Evolutionary conservation across 2,329 filamentous ascomycete species (phyloP), one percentile per base, ranked within the genome.

Genomic region (Aspergillus chevalieri): DNA sequence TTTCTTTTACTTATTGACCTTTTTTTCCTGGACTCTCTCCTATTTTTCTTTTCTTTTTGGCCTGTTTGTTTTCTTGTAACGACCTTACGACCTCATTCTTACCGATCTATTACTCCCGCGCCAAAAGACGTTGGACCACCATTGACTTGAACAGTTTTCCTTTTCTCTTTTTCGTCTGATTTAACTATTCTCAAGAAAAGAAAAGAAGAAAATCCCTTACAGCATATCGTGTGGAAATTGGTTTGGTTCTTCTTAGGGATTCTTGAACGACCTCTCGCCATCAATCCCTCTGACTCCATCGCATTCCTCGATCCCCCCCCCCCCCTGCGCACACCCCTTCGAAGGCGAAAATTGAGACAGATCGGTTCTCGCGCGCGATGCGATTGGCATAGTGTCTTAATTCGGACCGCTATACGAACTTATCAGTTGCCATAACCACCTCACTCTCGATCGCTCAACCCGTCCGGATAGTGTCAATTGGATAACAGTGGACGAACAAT

Each of bases 1-100:
- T 56, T 53, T 57, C 51, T 59, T 54, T 57, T 52, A 58, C 52
- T 54, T 55, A 50, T 56, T 59, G 26, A 12, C 26, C 9, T 30
- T 12, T 12, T 10, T 12, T 3, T 12, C 26, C 34, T 15, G n/a
- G 34, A 7, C 2, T 22, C 22, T 14, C 17, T 41, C 19, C 12
- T 41, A 53, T 36, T 42, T 51, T 46, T 43, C 39, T 56, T 52
- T 55, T 51, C 47, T 55, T 53, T 55, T 53, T 57, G 38, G 17
- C 38, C 44, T 48, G 47, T 52, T 46, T 50, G 50, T 51, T n/a
- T 46, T 45, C 34, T 54, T 49, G 47, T 58, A 55, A 60, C 57
- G 57, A 58, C 46, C 38, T 61, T 47, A 60, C 58, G 58, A 60
- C 45, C 46, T 21, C 51, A 44, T 47, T 39, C 21, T 44, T 51